Base-by-base conservation (phyloP, 1,284 basidiomycete genomes). In the Ganoderma meredithae region DNA sequence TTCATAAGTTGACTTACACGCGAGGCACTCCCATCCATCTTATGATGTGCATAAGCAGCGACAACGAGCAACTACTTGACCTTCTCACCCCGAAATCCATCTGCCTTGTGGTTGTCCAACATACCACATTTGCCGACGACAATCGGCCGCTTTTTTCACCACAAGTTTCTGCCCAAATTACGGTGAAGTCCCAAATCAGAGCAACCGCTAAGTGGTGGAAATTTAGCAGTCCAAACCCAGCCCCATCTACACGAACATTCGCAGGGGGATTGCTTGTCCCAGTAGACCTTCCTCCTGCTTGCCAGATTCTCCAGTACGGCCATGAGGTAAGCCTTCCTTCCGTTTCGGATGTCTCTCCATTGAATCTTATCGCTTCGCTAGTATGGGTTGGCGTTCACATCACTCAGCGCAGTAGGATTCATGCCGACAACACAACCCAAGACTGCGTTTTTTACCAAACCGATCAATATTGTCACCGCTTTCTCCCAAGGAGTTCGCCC, bases 21-120 rank as follows among this genome's bases (percentile, higher is more conserved):
- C 70, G 74, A 13, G 76, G 76, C 19, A 70, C 67, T 25, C 65
- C 68, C 13, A 62, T 77, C 12, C 75, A 73, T 58, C 66, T 75
- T n/a, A 27, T 64, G 15, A 41, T 76, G 2, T 44, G 66, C 13
- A 62, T 76, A 52, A 19, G 58, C 4, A 66, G 70, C n/a, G n/a
- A 49, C 13, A 75, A 77, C 63, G 19, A 40, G 19, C 74, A 77
- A 59, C 68, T 72, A 2, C 69, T 76, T 10, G 73, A 76, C 65
- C 67, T 76, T 15, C 52, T 74, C 53, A 69, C 69, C 25, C 36
- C 71, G 13, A 44, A 66, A 65, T 66, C 72, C 22, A 31, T 73
- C 15, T 60, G 39, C 13, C 27, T 74, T 40, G 64, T 62, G 17
- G 69, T 77, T n/a, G 43, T 70, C 7, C 73, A 76, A 36, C 65